Evolutionary conservation across 2,329 filamentous ascomycete species (phyloP).

Genomic region (Dothistroma septosporum): DNA sequence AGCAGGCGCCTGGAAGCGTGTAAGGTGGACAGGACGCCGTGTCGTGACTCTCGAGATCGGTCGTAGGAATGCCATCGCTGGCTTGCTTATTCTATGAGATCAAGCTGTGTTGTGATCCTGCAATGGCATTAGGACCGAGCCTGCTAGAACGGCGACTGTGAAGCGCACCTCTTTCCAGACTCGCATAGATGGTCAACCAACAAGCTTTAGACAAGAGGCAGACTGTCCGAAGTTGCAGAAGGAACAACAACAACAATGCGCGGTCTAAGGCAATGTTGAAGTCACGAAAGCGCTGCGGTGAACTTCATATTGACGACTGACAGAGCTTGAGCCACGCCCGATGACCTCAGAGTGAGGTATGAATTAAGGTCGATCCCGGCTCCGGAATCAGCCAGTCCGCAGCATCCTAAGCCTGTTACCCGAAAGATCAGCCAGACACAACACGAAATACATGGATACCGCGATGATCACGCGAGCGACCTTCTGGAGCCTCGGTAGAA

Average conservation of each 20-base stretch:
- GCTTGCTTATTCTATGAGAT: not conserved
- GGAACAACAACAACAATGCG: too few species aligned
- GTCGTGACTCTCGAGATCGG: not conserved
- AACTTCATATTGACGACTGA: not conserved
- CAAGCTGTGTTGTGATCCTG: not conserved
- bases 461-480: too few species aligned
- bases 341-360: not conserved
- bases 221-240: too few species aligned
- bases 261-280: not conserved
- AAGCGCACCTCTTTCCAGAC: not conserved
- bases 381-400: too few species aligned
- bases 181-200: too few species aligned
- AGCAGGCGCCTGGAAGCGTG: not conserved
- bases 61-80: not conserved
- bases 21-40: not conserved
- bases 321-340: not conserved
- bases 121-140: not conserved
- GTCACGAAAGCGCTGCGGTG: not conserved
- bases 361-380: too few species aligned
- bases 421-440: too few species aligned
- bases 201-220: too few species aligned
- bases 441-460: too few species aligned
- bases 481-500: too few species aligned
- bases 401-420: too few species aligned
- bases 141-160: not conserved